Percentiles rank a stretch among this genome's conserved stretches.
These are phyloP conservation scores for Avena atlantica DNA, from an alignment of 176 grass and related monocot genomes.

Conservation along the genomic window DNA sequence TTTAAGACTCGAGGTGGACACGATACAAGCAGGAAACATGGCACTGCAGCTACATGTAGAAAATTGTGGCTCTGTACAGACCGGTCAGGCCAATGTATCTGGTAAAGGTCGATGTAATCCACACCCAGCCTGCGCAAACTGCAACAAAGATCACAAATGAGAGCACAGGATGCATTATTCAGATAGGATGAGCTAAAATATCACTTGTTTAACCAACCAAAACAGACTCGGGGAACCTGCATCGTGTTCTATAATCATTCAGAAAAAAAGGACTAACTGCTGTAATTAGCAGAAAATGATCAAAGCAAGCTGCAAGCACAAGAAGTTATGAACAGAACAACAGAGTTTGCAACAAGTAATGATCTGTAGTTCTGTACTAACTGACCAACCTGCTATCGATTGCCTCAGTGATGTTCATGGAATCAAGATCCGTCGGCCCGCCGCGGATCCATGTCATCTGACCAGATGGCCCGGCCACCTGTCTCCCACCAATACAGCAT, in stretches of 20 bases:
- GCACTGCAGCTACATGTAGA: not conserved
- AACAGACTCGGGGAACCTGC: not conserved
- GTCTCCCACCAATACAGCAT: conserved; percentile 10
- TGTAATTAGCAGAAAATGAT: not conserved
- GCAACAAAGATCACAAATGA: conserved; percentile 25
- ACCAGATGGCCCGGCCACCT: conserved; percentile 88
- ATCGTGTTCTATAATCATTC: not conserved
- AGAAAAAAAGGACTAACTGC: not conserved
- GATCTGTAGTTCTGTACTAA: not conserved
- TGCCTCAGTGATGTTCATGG: conserved; percentile 63
- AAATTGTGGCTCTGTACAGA: conserved; percentile 12
- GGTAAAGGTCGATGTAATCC: conserved; percentile 95
- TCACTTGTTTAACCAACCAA: too few relatives aligned
- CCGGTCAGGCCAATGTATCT: conserved; percentile 99
- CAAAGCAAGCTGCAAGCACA: not conserved
- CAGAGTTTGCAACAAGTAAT: not conserved
- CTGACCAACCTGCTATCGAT: conserved; percentile 67
- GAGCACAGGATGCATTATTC: conserved; percentile 8
- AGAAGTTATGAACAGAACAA: conserved; percentile 7
- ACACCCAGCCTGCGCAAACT: conserved; percentile 64
- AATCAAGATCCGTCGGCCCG: conserved; percentile 70
- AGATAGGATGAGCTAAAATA: not conserved
- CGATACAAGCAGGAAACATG: not conserved
- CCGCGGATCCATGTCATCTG: conserved; percentile 90
- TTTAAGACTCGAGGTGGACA: not conserved